phyloP scores from a whole-genome alignment of 805 yeast genomes.

The Starmerella lactis-condensi region DNA sequence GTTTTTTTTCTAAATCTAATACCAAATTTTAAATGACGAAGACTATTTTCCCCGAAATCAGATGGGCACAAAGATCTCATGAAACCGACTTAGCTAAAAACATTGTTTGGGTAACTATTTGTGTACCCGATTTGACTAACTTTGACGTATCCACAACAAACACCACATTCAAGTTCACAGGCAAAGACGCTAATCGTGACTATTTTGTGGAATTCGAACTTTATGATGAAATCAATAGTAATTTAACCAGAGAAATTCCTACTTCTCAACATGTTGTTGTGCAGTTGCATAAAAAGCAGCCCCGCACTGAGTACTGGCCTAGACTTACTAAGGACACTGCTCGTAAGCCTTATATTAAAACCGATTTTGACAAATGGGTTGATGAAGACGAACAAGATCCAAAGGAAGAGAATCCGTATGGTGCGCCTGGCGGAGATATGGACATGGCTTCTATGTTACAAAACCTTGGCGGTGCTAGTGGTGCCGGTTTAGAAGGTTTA shows the following conservation, averaged over 20 bases:
- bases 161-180: constrained; percentile 34
- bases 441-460: constrained; percentile 22
- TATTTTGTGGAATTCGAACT: constrained; percentile 59
- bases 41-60: constrained; percentile 31
- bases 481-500: constrained; percentile 21
- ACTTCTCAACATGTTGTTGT: constrained; percentile 49
- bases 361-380: constrained; percentile 95
- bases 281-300: constrained; percentile 49
- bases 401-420: constrained; percentile 28
- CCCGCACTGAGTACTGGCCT: constrained; percentile 79
- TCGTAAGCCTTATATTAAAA: constrained; percentile 63
- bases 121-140: constrained; percentile 52
- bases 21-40: constrained; percentile 2
- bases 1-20: background rate
- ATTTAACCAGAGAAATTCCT: constrained; percentile 36
- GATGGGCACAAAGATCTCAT: constrained; percentile 94
- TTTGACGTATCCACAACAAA: constrained; percentile 31
- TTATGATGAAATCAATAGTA: constrained; percentile 53
- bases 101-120: constrained; percentile 53
- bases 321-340: constrained; percentile 74
- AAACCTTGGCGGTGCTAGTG: constrained; percentile 27
- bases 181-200: constrained; percentile 26
- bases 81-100: constrained; percentile 57
- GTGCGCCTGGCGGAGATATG: constrained; percentile 24
- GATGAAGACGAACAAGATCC: constrained; percentile 96